Evolutionary conservation across 1,284 basidiomycete species (phyloP).

Genomic region (Cutaneotrichosporon sp.): DNA sequence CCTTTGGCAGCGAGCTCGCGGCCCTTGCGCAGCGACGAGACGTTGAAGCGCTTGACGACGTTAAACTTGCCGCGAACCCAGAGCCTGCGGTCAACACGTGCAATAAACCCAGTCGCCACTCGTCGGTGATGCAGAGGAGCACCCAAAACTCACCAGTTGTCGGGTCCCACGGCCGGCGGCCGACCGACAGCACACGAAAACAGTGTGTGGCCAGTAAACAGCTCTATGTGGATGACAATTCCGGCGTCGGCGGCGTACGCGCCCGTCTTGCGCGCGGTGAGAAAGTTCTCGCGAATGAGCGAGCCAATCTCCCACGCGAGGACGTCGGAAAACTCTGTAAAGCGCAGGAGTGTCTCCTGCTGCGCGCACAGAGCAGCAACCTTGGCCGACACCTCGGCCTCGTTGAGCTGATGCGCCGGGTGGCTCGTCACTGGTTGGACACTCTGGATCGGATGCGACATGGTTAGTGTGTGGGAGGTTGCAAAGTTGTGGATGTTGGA

Average conservation of each 20-base stretch:
- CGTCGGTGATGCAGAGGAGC: not conserved
- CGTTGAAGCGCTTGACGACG: conserved; percentile 37
- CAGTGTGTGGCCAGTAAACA: conserved; percentile 38
- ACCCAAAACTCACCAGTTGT: conserved; percentile 36
- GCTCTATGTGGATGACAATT: conserved; percentile 39
- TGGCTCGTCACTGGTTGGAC: not conserved
- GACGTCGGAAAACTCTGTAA: conserved; percentile 25
- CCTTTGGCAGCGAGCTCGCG: conserved; percentile 30
- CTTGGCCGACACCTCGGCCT: not conserved
- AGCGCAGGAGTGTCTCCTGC: conserved; percentile 21
- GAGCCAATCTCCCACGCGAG: conserved; percentile 31
- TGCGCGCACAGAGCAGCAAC: conserved; percentile 15
- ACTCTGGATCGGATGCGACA: not conserved
- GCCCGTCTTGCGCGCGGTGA: conserved; percentile 14
- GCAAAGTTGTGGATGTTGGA: too few species aligned
- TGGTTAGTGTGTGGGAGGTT: not conserved
- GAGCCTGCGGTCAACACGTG: conserved; percentile 11
- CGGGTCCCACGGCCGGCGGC: conserved; percentile 30
- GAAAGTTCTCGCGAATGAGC: conserved; percentile 27
- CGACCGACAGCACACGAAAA: conserved; percentile 39
- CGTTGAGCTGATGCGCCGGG: not conserved
- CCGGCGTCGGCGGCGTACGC: conserved; percentile 20
- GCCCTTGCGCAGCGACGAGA: conserved; percentile 39
- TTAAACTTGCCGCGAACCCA: conserved; percentile 45
- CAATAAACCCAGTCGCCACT: not conserved